Conservation (phyloP, 345 rosid genomes). For the Sonneratia alba region DNA sequence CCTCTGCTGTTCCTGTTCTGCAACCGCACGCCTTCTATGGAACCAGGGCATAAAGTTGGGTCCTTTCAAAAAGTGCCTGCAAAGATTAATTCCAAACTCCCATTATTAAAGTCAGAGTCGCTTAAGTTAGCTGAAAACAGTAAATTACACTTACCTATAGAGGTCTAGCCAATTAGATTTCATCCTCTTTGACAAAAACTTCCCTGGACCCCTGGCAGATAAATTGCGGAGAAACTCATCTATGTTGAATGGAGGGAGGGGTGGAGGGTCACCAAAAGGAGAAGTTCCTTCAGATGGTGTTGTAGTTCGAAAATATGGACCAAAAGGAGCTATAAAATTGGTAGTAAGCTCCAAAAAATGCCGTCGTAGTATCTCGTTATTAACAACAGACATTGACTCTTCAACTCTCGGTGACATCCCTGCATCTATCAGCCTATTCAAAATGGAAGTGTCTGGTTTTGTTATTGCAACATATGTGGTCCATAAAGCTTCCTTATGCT, state of each 20-base stretch:
- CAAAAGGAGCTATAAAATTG: slow-evolving; percentile 93
- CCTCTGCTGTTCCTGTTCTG: slow-evolving; percentile 78
- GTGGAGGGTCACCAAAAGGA: slow-evolving; percentile 84
- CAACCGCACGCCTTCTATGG: slow-evolving; percentile 64
- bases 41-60: slow-evolving; percentile 96
- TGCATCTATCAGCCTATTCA: slow-evolving; percentile 92
- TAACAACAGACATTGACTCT: slow-evolving; percentile 97
- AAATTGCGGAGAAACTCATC: slow-evolving; percentile 76
- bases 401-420: slow-evolving; percentile 93
- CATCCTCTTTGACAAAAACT: slow-evolving; percentile 88
- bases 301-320: slow-evolving; percentile 69
- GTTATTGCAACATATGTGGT: slow-evolving; percentile 69
- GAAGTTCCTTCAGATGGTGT: slow-evolving; percentile 85
- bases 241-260: slow-evolving; percentile 47
- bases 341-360: slow-evolving; percentile 98
- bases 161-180: slow-evolving; percentile 93
- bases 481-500: slow-evolving; percentile 98
- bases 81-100: slow-evolving; percentile 9
- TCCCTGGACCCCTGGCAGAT: slow-evolving; percentile 83
- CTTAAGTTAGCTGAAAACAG: not conserved
- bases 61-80: slow-evolving; percentile 84
- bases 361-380: slow-evolving; percentile 86
- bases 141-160: slow-evolving; percentile 47
- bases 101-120: not conserved
- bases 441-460: slow-evolving; percentile 87